These are phyloP conservation scores for Forsythia viridissima DNA, from an alignment of 257 asterid genomes.

Conservation along the genomic window DNA sequence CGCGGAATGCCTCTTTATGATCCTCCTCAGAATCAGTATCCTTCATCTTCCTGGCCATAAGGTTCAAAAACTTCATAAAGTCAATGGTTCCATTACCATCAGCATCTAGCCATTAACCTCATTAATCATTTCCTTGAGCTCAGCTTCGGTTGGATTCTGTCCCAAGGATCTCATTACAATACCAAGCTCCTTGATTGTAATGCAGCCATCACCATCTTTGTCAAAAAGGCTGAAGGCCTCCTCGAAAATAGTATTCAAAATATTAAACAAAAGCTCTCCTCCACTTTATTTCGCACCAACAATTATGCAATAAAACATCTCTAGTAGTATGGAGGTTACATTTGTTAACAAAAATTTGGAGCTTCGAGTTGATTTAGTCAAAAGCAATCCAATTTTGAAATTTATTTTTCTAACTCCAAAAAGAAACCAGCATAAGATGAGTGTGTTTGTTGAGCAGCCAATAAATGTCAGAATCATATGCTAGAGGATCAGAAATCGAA, in stretches of 20 bases:
- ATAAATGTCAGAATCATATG: no score
- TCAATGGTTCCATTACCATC: constrained; percentile 66
- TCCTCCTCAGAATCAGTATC: constrained; percentile 66
- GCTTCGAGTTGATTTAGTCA: background rate
- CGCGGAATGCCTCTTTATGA: constrained; percentile 62
- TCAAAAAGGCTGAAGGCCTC: constrained; percentile 61
- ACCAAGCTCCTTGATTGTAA: constrained; percentile 64
- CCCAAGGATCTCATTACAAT: constrained; percentile 65
- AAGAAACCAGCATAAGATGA: background rate
- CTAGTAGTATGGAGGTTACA: background rate
- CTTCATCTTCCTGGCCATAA: constrained; percentile 63
- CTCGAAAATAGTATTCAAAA: constrained; percentile 36
- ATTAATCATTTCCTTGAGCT: constrained; percentile 66
- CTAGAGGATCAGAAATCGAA: no score
- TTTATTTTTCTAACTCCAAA: background rate
- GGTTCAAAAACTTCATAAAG: constrained; percentile 66
- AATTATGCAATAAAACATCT: constrained; percentile 5
- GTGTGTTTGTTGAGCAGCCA: no score
- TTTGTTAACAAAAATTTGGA: background rate
- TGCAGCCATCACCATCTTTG: constrained; percentile 66
- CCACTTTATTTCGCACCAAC: constrained; percentile 54
- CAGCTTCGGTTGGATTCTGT: constrained; percentile 66
- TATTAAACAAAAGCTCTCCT: constrained; percentile 39
- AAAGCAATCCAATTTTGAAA: background rate
- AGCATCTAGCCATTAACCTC: constrained; percentile 44